Conservation (phyloP, 2,329 filamentous ascomycete genomes). For the Fusarium sp. region DNA sequence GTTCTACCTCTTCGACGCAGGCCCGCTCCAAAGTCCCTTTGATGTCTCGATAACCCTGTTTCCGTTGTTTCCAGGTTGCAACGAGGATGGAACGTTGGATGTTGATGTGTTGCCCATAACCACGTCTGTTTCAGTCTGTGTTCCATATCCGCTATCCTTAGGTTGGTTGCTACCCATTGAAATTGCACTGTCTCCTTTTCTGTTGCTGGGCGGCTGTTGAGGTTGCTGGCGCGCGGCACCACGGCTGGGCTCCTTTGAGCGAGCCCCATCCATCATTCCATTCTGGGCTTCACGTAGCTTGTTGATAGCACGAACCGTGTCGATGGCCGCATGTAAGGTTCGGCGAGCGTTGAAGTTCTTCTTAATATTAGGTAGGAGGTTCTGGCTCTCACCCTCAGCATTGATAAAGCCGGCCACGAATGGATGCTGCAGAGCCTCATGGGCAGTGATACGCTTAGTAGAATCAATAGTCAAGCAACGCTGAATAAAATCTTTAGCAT, state of each 20-base stretch:
- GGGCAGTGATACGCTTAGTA: constrained; percentile 87
- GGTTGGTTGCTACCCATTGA: constrained; percentile 51
- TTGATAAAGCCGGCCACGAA: constrained; percentile 70
- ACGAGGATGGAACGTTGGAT: constrained; percentile 59
- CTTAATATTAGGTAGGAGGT: constrained; percentile 76
- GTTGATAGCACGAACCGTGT: constrained; percentile 78
- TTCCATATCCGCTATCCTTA: constrained; percentile 65
- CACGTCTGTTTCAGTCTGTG: constrained; percentile 54
- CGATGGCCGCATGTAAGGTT: constrained; percentile 77
- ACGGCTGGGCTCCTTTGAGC: constrained; percentile 62
- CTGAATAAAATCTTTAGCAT: constrained; percentile 91
- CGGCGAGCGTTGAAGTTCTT: constrained; percentile 80
- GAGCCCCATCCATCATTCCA: constrained; percentile 71
- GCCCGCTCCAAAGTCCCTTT: constrained; percentile 70
- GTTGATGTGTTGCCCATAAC: constrained; percentile 61
- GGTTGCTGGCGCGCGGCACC: constrained; percentile 45
- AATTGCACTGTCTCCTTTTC: constrained; percentile 62
- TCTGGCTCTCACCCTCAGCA: constrained; percentile 65
- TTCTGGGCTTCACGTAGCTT: constrained; percentile 75
- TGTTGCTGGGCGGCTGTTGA: constrained; percentile 34
- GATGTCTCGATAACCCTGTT: constrained; percentile 73
- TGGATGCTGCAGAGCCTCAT: constrained; percentile 77
- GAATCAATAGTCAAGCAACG: constrained; percentile 93
- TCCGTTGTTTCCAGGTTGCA: constrained; percentile 66
- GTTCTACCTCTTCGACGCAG: constrained; percentile 46